Base-by-base conservation (phyloP, 2,329 filamentous ascomycete genomes). In the Fusarium sp. region DNA sequence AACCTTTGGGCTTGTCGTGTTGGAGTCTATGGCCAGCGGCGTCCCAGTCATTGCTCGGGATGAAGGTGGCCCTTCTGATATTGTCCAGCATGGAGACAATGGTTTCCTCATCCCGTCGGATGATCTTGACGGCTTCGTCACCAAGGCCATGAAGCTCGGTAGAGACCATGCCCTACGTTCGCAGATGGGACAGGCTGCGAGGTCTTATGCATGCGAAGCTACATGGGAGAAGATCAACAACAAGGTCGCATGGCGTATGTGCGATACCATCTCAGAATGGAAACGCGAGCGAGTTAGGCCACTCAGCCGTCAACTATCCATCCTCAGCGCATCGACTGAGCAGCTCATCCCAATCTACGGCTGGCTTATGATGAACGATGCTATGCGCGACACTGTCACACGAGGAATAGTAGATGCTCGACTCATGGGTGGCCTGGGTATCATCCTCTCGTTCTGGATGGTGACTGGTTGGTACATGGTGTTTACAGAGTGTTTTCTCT, bases 191-290 rank as follows among this genome's bases (percentile, higher is more conserved):
- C 66, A 68, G 0, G 83, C 85, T 10, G 88, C 90, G 2, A 86
- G 91, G 62, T 78, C 80, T 22, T 88, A 91, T 70, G 92, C 91
- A 0, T 88, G 88, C 69, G 86, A 91, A 58, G 91, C 89, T 4
- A 93, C 91, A 0, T 94, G 92, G 92, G 91, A 93, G 68, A 91
- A 89, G 82, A 92, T 93, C 80, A 92, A 92, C 82, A 92, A 92
- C 76, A 89, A 88, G 58, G 91, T 93, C 1, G 92, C 92, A 4
- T 90, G 90, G 87, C 87, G 89, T 66, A 89, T 93, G 82, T 83
- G 86, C 4, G 86, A 88, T 60, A 84, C 83, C n/a, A 88, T 90
- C 58, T 83, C 86, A 18, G 84, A 87, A 54, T 81, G 87, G 25
- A 81, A 83, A 57, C 79, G 74, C 29, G 84, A 84, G 65, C 68